Evolutionary conservation across 768 basidiomycete genomes (phyloP), one percentile per base, ranked within the genome.

Genomic region (Russula abietina): DNA sequence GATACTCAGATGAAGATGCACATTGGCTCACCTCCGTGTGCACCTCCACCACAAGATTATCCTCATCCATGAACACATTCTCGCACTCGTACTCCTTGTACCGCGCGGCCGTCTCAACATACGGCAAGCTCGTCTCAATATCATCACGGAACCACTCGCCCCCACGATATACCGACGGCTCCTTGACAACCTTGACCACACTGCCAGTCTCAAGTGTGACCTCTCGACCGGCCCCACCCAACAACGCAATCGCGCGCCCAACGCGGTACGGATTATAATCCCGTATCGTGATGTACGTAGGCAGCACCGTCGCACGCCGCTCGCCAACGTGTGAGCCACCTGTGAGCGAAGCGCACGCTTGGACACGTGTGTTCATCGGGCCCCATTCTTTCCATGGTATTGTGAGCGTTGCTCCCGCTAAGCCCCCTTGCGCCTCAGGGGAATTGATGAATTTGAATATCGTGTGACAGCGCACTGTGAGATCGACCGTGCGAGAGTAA

Each of bases 251-350:
- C 55, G 61, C 55, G 3, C 32, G 49, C 10, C 30, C n/a, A 17
- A 62, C 39, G 1, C 61, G 54, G 49, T 43, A 62, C 22, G 55
- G 55, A 11, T 62, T 62, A 17, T 51, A 62, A 16, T 62, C 61
- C 10, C 61, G 36, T 41, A 62, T 32, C 17, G 48, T 62, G 55
- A 62, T 33, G 2, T 39, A 11, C 55, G 38, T 49, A 32, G 41
- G 30, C 0, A 10, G 55, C 55, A 12, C 61, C 16, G 39, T 62
- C 48, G 61, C 61, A 0, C 55, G 38, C 22, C 61, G 55, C 49
- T 62, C 61, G 49, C 61, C 61, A 8, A 52, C 55, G 28, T 51
- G 49, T 12, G 55, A 51, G 17, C 61, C 61, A 49, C 55, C 45
- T 30, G 61, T 33, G 38, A 43, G 22, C 28, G 61, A 62, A 22